Conservation (phyloP, 768 basidiomycete species). For the Butyriboletus loyo region DNA sequence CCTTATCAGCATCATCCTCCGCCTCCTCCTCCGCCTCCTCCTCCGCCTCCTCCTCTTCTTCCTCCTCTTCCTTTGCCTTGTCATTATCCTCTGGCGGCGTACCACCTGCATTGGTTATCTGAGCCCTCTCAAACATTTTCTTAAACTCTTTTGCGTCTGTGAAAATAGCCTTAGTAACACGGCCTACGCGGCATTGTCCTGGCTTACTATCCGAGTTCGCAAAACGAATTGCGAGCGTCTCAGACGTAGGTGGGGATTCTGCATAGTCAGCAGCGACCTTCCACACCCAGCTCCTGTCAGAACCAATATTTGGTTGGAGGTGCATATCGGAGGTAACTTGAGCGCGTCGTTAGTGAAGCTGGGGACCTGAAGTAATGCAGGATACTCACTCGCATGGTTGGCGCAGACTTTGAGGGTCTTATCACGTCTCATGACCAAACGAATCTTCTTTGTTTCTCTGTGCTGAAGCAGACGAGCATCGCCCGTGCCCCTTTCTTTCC, state of each 20-base stretch:
- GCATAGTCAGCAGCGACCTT: conserved; percentile 95
- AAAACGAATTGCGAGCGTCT: conserved; percentile 97
- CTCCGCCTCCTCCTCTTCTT: conserved; percentile 28
- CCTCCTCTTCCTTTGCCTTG: conserved; percentile 22
- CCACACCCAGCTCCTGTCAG: conserved; percentile 99
- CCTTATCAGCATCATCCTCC: conserved; percentile 35
- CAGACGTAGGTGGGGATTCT: conserved; percentile 83
- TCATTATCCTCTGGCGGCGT: conserved; percentile 25
- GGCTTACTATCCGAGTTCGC: conserved; percentile 91
- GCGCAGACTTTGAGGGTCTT: conserved; percentile 99
- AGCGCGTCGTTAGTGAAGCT: conserved; percentile 3
- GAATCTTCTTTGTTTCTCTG: conserved; percentile 85
- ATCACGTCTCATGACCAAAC: conserved; percentile 98
- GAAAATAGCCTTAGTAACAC: conserved; percentile 34
- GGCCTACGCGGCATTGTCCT: background rate
- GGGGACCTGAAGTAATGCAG: background rate
- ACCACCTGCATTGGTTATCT: conserved; percentile 54
- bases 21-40: conserved; percentile 26
- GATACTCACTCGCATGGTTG: conserved; percentile 83
- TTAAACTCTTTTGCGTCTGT: conserved; percentile 82
- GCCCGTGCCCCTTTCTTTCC: conserved; percentile 98
- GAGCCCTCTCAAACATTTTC: conserved; percentile 81
- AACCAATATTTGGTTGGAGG: conserved; percentile 96
- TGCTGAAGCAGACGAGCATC: conserved; percentile 91
- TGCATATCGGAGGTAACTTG: conserved; percentile 87